These are phyloP conservation scores for Cordyceps sp. DNA, from an alignment of 2,329 filamentous ascomycete species.

Conservation along the genomic window DNA sequence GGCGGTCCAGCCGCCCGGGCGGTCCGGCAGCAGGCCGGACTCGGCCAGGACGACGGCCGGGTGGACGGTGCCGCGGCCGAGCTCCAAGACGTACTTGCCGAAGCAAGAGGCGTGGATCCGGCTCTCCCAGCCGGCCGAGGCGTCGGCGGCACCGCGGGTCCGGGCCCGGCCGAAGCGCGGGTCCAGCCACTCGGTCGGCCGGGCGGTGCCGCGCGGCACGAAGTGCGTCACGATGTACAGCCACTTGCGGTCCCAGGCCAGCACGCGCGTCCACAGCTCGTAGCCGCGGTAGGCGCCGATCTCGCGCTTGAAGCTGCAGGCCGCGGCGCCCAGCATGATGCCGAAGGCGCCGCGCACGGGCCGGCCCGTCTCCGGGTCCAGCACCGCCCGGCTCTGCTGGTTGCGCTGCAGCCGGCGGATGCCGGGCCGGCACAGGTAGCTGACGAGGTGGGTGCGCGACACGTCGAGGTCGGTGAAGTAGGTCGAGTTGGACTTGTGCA, in stretches of 20 bases:
- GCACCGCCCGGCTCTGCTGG: constrained; percentile 21
- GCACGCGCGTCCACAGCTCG: constrained; percentile 56
- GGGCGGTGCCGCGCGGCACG: constrained; percentile 42
- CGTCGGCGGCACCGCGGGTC: constrained; percentile 19
- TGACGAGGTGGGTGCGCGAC: constrained; percentile 64
- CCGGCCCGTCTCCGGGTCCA: constrained; percentile 27
- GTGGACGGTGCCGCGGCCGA: constrained; percentile 67
- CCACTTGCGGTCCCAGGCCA: constrained; percentile 72
- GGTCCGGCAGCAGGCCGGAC: constrained; percentile 56
- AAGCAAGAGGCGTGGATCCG: constrained; percentile 56
- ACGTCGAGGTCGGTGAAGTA: constrained; percentile 82
- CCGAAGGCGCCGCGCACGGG: constrained; percentile 36
- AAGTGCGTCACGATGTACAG: constrained; percentile 62
- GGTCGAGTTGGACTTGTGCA: constrained; percentile 70
- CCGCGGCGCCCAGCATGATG: constrained; percentile 56
- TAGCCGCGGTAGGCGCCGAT: constrained; percentile 52
- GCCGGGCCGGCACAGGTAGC: constrained; percentile 41
- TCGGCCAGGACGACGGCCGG: constrained; percentile 60
- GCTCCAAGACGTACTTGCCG: constrained; percentile 71
- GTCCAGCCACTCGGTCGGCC: constrained; percentile 36
- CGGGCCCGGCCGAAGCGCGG: constrained; percentile 23
- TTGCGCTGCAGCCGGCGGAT: constrained; percentile 6
- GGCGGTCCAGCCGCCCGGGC: constrained; percentile 54
- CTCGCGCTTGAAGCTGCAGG: constrained; percentile 58
- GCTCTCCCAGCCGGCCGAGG: constrained; percentile 34